These are phyloP conservation scores for Xylariales sp. DNA, from an alignment of 2,329 filamentous ascomycete species.

Conservation along the genomic window DNA sequence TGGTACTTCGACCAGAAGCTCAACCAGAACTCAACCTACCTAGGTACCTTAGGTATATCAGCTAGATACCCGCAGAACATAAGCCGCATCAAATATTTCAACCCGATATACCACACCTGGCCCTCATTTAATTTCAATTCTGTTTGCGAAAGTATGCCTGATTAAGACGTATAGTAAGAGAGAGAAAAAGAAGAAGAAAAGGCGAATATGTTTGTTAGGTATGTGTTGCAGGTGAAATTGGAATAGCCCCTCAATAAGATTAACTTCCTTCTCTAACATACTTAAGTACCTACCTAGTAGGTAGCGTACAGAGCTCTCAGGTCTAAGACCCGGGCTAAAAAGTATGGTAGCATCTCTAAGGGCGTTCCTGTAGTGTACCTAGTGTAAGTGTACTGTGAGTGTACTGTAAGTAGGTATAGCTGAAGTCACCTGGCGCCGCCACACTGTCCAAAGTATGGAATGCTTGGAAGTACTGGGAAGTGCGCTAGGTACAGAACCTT, in stretches of 20 bases:
- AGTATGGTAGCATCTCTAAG: too few relatives aligned
- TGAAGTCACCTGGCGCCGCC: slow-evolving; percentile 24
- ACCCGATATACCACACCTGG: not conserved
- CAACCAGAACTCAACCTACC: too few relatives aligned
- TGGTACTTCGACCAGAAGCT: too few relatives aligned
- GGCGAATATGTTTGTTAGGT: not conserved
- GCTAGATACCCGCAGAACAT: too few relatives aligned
- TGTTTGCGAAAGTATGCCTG: too few relatives aligned
- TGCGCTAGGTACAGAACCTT: slow-evolving; percentile 12
- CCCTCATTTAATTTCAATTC: not conserved
- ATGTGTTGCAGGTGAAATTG: too few relatives aligned
- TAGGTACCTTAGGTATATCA: too few relatives aligned
- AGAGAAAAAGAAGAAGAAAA: not conserved
- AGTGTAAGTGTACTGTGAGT: slow-evolving; percentile 1
- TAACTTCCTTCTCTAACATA: too few relatives aligned
- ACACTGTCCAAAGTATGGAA: slow-evolving; percentile 23
- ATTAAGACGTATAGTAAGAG: not conserved
- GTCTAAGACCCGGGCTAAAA: too few relatives aligned
- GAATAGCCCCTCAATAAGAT: too few relatives aligned
- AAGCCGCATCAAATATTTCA: not conserved
- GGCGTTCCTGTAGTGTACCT: not conserved
- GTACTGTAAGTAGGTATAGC: slow-evolving; percentile 8
- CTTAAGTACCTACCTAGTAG: too few relatives aligned
- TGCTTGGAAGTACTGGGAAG: slow-evolving; percentile 3
- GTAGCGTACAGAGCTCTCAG: too few relatives aligned